Evolutionary conservation across 2,329 filamentous ascomycete genomes (phyloP), one percentile per base, ranked within the genome.

Genomic region (Colletotrichum melonis): DNA sequence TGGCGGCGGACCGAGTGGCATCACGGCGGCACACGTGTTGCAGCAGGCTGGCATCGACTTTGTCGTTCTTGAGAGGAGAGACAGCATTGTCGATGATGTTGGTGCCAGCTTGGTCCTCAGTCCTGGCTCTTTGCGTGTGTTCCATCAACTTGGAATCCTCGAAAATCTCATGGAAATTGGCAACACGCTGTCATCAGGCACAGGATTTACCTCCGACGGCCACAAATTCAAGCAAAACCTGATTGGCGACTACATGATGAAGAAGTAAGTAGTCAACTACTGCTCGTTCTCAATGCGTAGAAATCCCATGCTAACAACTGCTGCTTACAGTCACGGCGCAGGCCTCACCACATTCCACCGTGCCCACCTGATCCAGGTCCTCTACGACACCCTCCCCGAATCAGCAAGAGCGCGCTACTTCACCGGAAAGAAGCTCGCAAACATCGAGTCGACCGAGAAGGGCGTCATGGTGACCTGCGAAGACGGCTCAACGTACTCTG

Each of bases 1-100:
- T n/a, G 81, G 81, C 32, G 78, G 77, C n/a, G 80, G 81, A 16
- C 78, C 79, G 8, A 73, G 75, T 3, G 81, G 81, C 1, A 70
- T 82, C 4, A 76, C 76, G 5, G 75, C 80, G 4, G 80, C 80
- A 2, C 80, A 82, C 59, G 75, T 77, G 35, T 76, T 82, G 5
- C 26, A 67, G 26, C 73, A 73, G 1, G 81, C 81, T 1, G 80
- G 78, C 5, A 81, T 83, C 67, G 80, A 82, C 64, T 83, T 80
- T 55, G 56, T 83, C 1, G 75, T 83, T 5, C 78, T 83, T 5
- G 81, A 83, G 68, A 72, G 78, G 28, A 72, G 79, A 52, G 54
- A 67, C 1, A 63, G 74, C 4, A 73, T 82, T 2, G 76, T 78
- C 59, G 75, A 76, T 30, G 78, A 78, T 26, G 70, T 69, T 19